phyloP scores from a whole-genome alignment of 306 rosid genomes.

The Mimosa pudica region DNA sequence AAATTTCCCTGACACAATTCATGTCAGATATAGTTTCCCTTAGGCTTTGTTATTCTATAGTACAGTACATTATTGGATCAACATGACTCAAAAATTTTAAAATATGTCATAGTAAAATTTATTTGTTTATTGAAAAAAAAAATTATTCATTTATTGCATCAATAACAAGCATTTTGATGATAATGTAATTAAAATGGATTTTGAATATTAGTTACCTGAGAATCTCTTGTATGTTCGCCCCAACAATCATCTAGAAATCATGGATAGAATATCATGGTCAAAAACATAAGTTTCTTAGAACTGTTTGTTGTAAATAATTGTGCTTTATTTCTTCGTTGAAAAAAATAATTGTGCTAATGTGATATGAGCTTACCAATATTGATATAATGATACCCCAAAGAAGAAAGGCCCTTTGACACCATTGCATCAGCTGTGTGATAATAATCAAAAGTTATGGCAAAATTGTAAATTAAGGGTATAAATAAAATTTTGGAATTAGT shows the following conservation, averaged over 20 bases:
- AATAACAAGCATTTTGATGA: not conserved
- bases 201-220: conserved; percentile 6
- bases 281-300: not conserved
- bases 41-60: not conserved
- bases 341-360: not conserved
- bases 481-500: not conserved
- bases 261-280: not conserved
- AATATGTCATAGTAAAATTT: no score
- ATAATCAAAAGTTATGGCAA: not conserved
- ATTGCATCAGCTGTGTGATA: conserved; percentile 74
- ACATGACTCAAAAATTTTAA: not conserved
- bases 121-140: no score
- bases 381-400: conserved; percentile 64
- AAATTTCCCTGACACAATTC: conserved; percentile 54
- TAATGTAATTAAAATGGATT: not conserved
- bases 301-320: not conserved
- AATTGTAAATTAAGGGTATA: not conserved
- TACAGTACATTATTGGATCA: no score
- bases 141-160: not conserved
- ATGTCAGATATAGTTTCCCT: not conserved
- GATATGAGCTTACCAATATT: conserved; percentile 53
- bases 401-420: conserved; percentile 75
- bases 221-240: conserved; percentile 33
- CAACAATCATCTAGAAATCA: conserved; percentile 71
- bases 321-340: no score